A percentile compares a stretch with the other conserved stretches of the same genome.
Conservation (phyloP, 176 grass and related monocot species). For the Aegilops bicornis region DNA sequence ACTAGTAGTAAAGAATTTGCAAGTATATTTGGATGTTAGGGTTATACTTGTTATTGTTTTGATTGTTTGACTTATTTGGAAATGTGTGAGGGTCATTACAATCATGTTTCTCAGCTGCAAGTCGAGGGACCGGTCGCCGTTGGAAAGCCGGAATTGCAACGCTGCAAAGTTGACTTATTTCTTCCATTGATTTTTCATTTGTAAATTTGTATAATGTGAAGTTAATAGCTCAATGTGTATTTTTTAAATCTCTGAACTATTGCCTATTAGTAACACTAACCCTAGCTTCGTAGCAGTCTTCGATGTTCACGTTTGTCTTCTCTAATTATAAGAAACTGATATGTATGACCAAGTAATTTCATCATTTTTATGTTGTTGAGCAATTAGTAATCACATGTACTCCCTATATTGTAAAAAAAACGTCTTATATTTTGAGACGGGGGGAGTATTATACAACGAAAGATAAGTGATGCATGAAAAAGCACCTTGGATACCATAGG, state of each 20-base stretch:
- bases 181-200: neutral
- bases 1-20: too few relatives aligned
- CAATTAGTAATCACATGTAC: neutral
- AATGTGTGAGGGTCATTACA: too few relatives aligned
- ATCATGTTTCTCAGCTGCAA: too few relatives aligned
- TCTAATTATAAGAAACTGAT: constrained; percentile 1
- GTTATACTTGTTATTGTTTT: too few relatives aligned
- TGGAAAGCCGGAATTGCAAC: too few relatives aligned
- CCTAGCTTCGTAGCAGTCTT: constrained; percentile 6
- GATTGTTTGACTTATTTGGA: too few relatives aligned
- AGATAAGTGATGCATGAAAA: neutral
- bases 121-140: too few relatives aligned
- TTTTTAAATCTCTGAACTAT: neutral
- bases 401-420: too few relatives aligned
- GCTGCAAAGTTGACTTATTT: neutral
- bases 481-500: neutral
- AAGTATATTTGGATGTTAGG: too few relatives aligned
- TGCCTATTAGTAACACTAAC: neutral
- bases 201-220: neutral
- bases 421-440: too few relatives aligned
- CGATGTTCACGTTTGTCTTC: neutral
- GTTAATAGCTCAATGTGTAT: neutral
- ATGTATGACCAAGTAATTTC: neutral
- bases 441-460: neutral
- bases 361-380: constrained; percentile 3